A percentile compares a stretch with the other conserved stretches of the same genome.
Conservation (phyloP, 148 eudicot species). For the Rhododendron molle region DNA sequence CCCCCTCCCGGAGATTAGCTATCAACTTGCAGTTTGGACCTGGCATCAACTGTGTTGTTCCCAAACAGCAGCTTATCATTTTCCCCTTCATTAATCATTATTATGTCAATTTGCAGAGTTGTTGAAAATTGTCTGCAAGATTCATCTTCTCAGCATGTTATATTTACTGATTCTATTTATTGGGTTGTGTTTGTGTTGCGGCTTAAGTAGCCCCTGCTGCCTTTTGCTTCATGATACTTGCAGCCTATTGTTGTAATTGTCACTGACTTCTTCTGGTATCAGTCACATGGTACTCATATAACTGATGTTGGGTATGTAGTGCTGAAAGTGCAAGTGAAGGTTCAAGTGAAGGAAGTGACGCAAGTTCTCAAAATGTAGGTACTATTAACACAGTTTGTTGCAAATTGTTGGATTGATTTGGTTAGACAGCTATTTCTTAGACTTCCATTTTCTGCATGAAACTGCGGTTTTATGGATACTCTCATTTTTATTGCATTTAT, state of each 20-base stretch:
- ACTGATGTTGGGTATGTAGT: conserved; percentile 44
- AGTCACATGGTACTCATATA: not conserved
- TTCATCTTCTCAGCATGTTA: not conserved
- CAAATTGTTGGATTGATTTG: not conserved
- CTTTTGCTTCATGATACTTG: not conserved
- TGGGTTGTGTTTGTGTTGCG: not conserved
- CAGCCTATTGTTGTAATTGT: not conserved
- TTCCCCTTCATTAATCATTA: not conserved
- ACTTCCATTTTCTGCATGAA: conserved; percentile 7
- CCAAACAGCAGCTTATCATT: not conserved
- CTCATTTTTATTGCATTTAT: not conserved
- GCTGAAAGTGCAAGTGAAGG: conserved; percentile 89
- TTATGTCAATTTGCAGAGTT: not conserved
- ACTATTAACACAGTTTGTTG: not conserved
- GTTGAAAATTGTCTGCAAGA: not conserved
- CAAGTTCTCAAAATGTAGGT: conserved; percentile 86
- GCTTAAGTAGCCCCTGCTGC: not conserved
- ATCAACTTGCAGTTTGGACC: not conserved
- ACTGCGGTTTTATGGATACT: not conserved
- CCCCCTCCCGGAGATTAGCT: not conserved
- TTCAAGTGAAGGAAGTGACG: conserved; percentile 97
- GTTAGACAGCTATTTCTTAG: not conserved
- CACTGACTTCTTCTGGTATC: not conserved
- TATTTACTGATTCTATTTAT: not conserved
- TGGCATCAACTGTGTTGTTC: not conserved